Percentiles rank a stretch among this genome's conserved stretches.
phyloP scores from a whole-genome alignment of 2,329 filamentous ascomycete genomes.

The Fusarium gaditjirri region DNA sequence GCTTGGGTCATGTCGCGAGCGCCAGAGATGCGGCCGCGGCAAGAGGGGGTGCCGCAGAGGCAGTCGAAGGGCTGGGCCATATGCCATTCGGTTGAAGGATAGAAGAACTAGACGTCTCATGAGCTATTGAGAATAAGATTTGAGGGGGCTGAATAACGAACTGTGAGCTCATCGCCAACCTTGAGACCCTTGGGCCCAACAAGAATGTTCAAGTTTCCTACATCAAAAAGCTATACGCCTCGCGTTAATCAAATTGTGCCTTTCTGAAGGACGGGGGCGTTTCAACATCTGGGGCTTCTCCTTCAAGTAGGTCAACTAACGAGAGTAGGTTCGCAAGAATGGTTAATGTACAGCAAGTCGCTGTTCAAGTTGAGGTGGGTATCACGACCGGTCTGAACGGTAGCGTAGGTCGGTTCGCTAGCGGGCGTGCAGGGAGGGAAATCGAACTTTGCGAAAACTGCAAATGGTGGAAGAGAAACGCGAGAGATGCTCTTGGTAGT shows the following conservation, averaged over 20 bases:
- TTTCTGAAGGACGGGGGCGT: background rate
- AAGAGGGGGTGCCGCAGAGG: slow-evolving; percentile 66
- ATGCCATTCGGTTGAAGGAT: slow-evolving; percentile 78
- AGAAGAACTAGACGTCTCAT: slow-evolving; percentile 67
- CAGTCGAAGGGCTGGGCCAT: slow-evolving; percentile 80
- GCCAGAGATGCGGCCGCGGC: slow-evolving; percentile 70
- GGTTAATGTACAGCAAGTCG: slow-evolving; percentile 74
- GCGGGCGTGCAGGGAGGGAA: slow-evolving; percentile 72
- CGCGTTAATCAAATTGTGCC: slow-evolving; percentile 14
- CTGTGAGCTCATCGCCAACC: slow-evolving; percentile 68
- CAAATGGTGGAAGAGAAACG: slow-evolving; percentile 67
- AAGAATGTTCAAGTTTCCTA: slow-evolving; percentile 64
- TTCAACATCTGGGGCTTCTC: slow-evolving; percentile 16
- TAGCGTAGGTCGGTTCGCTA: slow-evolving; percentile 68
- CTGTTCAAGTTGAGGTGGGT: slow-evolving; percentile 72
- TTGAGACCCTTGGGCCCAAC: slow-evolving; percentile 66
- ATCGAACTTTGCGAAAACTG: slow-evolving; percentile 72
- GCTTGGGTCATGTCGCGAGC: slow-evolving; percentile 67
- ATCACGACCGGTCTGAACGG: slow-evolving; percentile 67
- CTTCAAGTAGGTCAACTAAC: slow-evolving; percentile 55
- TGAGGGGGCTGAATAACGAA: slow-evolving; percentile 34
- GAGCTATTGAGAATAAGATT: background rate
- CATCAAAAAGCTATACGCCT: slow-evolving; percentile 68
- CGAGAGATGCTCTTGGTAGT: slow-evolving; percentile 69
- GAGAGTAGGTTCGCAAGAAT: slow-evolving; percentile 73